phyloP scores from a whole-genome alignment of 1,284 basidiomycete species.

The Rhizopogon hawkerae region DNA sequence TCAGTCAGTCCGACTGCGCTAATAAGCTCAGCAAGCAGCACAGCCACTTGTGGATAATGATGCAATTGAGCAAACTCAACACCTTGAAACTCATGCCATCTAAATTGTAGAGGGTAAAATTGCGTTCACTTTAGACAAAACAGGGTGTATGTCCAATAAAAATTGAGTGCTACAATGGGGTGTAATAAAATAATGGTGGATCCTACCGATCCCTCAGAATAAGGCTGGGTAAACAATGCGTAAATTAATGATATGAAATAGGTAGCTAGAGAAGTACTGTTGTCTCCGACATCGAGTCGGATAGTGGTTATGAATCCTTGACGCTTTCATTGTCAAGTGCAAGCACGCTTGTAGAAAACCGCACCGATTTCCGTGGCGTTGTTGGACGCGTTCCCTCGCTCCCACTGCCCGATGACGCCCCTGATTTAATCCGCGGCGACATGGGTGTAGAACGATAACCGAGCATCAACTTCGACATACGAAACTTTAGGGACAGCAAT shows the following conservation, averaged over 20 bases:
- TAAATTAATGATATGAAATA: neutral
- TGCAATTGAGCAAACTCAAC: no score
- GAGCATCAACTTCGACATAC: constrained; percentile 45
- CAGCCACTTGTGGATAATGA: neutral
- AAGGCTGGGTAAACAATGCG: neutral
- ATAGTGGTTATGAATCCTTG: neutral
- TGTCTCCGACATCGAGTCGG: neutral
- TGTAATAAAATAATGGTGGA: neutral
- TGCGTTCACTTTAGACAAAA: neutral
- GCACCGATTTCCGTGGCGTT: constrained; percentile 46
- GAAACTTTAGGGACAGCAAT: constrained; percentile 34
- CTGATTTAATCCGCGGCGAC: constrained; percentile 28
- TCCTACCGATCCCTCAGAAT: neutral
- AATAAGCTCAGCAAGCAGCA: neutral
- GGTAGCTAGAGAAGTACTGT: neutral
- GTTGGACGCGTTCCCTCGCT: constrained; percentile 28
- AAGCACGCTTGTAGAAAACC: constrained; percentile 39
- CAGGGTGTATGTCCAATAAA: neutral
- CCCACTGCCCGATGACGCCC: constrained; percentile 29
- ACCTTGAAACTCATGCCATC: no score
- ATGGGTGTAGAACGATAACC: constrained; percentile 34
- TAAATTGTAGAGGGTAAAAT: neutral
- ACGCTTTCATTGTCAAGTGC: constrained; percentile 18
- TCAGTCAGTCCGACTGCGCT: no score
- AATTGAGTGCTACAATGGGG: neutral